phyloP scores from a whole-genome alignment of 495 filamentous ascomycete genomes.

The Podospora comata region DNA sequence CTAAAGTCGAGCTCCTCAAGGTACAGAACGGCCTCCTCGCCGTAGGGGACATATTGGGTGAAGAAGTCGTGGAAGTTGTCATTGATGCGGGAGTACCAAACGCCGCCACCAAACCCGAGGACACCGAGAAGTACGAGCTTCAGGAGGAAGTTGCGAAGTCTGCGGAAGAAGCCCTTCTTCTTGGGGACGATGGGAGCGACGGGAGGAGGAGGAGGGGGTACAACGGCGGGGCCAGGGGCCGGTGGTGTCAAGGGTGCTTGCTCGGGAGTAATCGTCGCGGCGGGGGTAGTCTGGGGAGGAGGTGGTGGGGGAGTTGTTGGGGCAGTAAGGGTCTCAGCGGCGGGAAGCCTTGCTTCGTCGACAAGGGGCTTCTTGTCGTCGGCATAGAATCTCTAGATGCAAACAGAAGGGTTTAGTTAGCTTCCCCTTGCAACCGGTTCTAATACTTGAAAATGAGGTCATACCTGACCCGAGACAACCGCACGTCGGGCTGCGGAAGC shows the following conservation, averaged over 20 bases:
- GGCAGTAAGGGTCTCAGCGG: constrained; percentile 53
- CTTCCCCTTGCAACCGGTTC: constrained; percentile 31
- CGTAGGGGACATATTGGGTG: constrained; percentile 93
- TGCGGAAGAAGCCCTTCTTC: constrained; percentile 73
- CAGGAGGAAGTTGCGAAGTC: constrained; percentile 61
- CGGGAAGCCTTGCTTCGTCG: constrained; percentile 54
- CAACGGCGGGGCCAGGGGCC: constrained; percentile 6
- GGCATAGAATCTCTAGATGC: constrained; percentile 55
- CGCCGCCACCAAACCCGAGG: constrained; percentile 78
- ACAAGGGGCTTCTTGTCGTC: constrained; percentile 48
- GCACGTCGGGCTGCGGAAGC: constrained; percentile 36
- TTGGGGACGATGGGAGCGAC: constrained; percentile 45
- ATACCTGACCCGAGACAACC: constrained; percentile 33
- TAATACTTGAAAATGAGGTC: constrained; percentile 23
- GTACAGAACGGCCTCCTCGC: constrained; percentile 93
- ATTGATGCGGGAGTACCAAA: constrained; percentile 86
- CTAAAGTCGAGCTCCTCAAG: constrained; percentile 95
- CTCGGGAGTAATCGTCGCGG: constrained; percentile 57
- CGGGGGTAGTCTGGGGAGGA: constrained; percentile 40
- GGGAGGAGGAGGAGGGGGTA: constrained; percentile 35
- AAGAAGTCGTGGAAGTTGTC: constrained; percentile 99
- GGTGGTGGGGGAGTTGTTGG: constrained; percentile 48
- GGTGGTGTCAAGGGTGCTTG: constrained; percentile 60
- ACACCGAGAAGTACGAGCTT: constrained; percentile 68
- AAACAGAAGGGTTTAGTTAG: constrained; percentile 4